Conservation (phyloP, 305 asterid genomes). For the Solanum chacoense region DNA sequence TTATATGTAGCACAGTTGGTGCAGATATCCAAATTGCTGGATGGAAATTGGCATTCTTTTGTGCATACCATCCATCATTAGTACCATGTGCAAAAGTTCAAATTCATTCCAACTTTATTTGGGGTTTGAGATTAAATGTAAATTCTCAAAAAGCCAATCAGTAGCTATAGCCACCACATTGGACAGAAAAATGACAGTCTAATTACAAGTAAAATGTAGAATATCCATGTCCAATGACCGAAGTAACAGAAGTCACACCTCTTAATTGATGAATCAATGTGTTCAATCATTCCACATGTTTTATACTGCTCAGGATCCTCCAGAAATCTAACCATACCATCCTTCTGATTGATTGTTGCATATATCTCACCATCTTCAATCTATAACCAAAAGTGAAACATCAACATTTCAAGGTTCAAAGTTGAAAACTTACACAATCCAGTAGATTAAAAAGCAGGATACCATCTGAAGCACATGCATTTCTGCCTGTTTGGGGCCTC, state of each 20-base stretch:
- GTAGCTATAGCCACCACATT: neutral
- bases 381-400: conserved; percentile 22
- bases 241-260: conserved; percentile 33
- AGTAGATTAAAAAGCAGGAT: conserved; percentile 8
- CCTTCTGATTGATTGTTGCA: conserved; percentile 97
- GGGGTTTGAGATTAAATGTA: neutral
- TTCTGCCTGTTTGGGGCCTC: conserved; percentile 86
- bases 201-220: neutral
- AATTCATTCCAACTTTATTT: neutral
- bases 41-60: neutral
- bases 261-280: conserved; percentile 76
- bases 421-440: neutral
- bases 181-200: neutral
- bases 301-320: conserved; percentile 98
- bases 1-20: neutral
- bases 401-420: neutral
- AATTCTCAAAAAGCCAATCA: neutral
- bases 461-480: conserved; percentile 99
- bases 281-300: conserved; percentile 89
- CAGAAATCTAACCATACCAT: conserved; percentile 98
- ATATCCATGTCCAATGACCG: neutral
- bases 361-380: conserved; percentile 90
- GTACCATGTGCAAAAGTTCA: neutral
- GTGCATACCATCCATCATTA: neutral
- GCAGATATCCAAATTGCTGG: neutral